Evolutionary conservation across 2,329 filamentous ascomycete genomes (phyloP), one percentile per base, ranked within the genome.

Genomic region (Fusarium illudens): DNA sequence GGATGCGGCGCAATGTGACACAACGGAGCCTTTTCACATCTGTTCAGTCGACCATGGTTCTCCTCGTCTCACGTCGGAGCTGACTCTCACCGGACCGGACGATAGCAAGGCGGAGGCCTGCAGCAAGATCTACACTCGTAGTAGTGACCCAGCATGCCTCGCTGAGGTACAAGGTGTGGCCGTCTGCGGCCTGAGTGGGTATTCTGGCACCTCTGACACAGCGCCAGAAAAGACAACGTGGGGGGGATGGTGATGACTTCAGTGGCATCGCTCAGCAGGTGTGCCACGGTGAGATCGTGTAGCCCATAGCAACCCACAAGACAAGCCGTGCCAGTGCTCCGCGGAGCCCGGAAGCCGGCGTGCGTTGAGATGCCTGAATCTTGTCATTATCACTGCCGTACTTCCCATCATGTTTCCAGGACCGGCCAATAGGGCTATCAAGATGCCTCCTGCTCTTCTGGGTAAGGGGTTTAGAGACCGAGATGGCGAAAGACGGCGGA

Each of bases 291-390:
- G 58, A 54, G 59, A 60, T 65, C 42, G 66, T 64, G 66, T 62
- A 70, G 65, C 68, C 37, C 42, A 17, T 32, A 10, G 42, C 11
- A 30, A 42, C 36, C 34, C 42, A 49, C 39, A 37, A 37, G 32
- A 51, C 34, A 30, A 44, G 46, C 49, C 20, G 42, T 22, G 30
- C 17, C 30, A 22, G 62, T n/a, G 50, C 19, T 57, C 42, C 32
- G 32, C 71, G 71, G 71, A 71, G 11, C 37, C 56, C 71, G 71
- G 71, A 60, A 56, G 55, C 71, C 71, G 71, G 60, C 48, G 34
- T 22, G 54, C 54, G 60, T 37, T 36, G 52, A 56, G 48, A 61
- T 60, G 30, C 60, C 22, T 58, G 53, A 51, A 57, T n/a, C 36
- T 29, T 17, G 7, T 37, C 51, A 58, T 29, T 51, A 61, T 50